phyloP scores from a whole-genome alignment of 495 filamentous ascomycete genomes.

The Staphylotrichum tortipilum region DNA sequence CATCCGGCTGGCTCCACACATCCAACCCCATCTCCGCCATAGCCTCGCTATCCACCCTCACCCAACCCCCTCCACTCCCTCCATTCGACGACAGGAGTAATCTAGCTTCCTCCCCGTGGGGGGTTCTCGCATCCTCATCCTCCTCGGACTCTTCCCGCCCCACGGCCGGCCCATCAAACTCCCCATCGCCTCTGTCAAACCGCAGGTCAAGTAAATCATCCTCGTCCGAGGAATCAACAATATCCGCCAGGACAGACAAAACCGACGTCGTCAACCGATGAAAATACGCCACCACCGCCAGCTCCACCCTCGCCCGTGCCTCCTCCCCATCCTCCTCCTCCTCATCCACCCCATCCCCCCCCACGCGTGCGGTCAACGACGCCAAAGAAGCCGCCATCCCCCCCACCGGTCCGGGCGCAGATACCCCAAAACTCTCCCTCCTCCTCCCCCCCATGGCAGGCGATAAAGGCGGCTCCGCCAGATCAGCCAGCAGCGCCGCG shows the following conservation, averaged over 20 bases:
- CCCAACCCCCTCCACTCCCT: slow-evolving; percentile 26
- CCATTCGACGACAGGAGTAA: no score
- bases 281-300: slow-evolving; percentile 84
- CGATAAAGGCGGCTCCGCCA: slow-evolving; percentile 27
- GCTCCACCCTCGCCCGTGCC: slow-evolving; percentile 43
- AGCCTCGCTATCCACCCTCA: slow-evolving; percentile 59
- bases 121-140: slow-evolving; percentile 24
- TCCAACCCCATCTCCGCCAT: slow-evolving; percentile 77
- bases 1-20: slow-evolving; percentile 72
- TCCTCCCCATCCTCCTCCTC: slow-evolving; percentile 17
- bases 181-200: slow-evolving; percentile 17
- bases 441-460: slow-evolving; percentile 10
- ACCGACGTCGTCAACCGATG: slow-evolving; percentile 72
- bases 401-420: slow-evolving; percentile 4
- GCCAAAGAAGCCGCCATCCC: slow-evolving; percentile 28
- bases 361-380: slow-evolving; percentile 20
- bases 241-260: slow-evolving; percentile 58
- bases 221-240: slow-evolving; percentile 52
- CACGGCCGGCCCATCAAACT: slow-evolving; percentile 13
- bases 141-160: slow-evolving; percentile 1
- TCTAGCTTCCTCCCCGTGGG: no score
- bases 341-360: slow-evolving; percentile 21
- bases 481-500: slow-evolving; percentile 38
- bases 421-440: slow-evolving; percentile 22
- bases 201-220: slow-evolving; percentile 40